phyloP scores from a whole-genome alignment of 2,329 filamentous ascomycete species.

The Diaporthe sp. region DNA sequence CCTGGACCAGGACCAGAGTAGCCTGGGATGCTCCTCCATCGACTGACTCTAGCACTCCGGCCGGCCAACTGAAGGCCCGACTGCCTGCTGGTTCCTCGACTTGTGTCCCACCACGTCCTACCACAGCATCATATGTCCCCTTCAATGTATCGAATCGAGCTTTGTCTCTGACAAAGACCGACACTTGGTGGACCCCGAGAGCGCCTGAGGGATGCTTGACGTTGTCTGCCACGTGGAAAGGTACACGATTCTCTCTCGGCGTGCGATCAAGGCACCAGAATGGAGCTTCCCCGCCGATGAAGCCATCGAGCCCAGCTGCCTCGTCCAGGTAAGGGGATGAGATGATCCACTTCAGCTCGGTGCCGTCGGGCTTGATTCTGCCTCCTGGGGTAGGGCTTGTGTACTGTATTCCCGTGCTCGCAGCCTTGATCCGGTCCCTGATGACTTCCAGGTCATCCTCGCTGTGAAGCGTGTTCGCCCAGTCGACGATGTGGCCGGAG shows the following conservation, averaged over 20 bases:
- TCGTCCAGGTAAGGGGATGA: slow-evolving; percentile 27
- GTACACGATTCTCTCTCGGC: slow-evolving; percentile 67
- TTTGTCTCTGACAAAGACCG: slow-evolving; percentile 50
- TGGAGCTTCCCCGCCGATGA: slow-evolving; percentile 65
- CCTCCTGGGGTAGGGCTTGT: slow-evolving; percentile 64
- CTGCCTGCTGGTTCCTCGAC: background rate
- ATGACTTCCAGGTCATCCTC: slow-evolving; percentile 54
- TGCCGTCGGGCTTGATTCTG: slow-evolving; percentile 67
- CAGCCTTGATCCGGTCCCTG: slow-evolving; percentile 52
- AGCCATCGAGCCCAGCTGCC: slow-evolving; percentile 15
- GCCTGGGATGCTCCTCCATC: background rate
- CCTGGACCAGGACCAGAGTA: background rate
- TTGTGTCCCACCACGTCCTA: slow-evolving; percentile 4
- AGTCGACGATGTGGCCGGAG: slow-evolving; percentile 69
- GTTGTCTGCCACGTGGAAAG: slow-evolving; percentile 53
- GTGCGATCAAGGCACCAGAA: slow-evolving; percentile 78
- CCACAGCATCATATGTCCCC: slow-evolving; percentile 49
- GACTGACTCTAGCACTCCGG: slow-evolving; percentile 7
- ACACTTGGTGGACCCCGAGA: slow-evolving; percentile 62
- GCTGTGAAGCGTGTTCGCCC: slow-evolving; percentile 65
- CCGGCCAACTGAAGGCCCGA: background rate
- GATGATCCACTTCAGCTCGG: slow-evolving; percentile 68
- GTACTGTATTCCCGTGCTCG: slow-evolving; percentile 58
- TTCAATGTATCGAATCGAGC: slow-evolving; percentile 44
- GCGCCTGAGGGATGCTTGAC: slow-evolving; percentile 65